Evolutionary conservation across 169 alveolate species (phyloP), one percentile per base, ranked within the genome.

Genomic region (Eimeria zaria): DNA sequence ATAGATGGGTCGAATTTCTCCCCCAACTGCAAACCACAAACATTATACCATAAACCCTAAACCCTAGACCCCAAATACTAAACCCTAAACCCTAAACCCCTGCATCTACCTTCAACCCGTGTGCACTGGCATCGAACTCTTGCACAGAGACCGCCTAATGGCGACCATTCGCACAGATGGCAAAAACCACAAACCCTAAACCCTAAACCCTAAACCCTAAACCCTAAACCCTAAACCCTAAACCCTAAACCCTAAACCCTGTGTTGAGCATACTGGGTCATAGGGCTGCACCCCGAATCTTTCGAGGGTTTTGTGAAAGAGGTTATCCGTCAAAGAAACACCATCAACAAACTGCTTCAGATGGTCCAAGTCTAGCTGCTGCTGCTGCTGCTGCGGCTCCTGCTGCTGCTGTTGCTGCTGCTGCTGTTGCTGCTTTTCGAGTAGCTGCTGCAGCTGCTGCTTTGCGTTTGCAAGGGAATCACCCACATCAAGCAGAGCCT

Each of bases 1-100:
- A 97, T 91, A 80, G 98, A 97, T 3, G 99, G 99, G 97, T 99
- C 98, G 97, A 99, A 99, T 48, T 96, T 97, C 96, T 98, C 99
- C 58, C 98, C 98, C 62, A 97, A 51, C 96, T 93, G 94, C 46
- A 80, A 36, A 58, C 89, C 69, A 46, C 55, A 83, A 33, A 83
- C 44, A 44, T n/a, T 83, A 83, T 33, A 83, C 91, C 71, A 69
- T 83, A 55, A 83, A 73, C 84, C 84, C 84, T 73, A 73, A 73
- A 73, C 84, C 84, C 83, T 18, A 71, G 36, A 36, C 83, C 91
- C 69, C 41, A 58, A 58, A 83, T 69, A 44, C 69, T 58, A 83
- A 83, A 58, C 74, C 91, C 91, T 58, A 55, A 80, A 46, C 78
- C 48, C 69, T 46, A 83, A 55, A 0, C 74, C 51, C 74, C n/a